phyloP scores from a whole-genome alignment of 2,329 filamentous ascomycete species.

The Calycina marina region DNA sequence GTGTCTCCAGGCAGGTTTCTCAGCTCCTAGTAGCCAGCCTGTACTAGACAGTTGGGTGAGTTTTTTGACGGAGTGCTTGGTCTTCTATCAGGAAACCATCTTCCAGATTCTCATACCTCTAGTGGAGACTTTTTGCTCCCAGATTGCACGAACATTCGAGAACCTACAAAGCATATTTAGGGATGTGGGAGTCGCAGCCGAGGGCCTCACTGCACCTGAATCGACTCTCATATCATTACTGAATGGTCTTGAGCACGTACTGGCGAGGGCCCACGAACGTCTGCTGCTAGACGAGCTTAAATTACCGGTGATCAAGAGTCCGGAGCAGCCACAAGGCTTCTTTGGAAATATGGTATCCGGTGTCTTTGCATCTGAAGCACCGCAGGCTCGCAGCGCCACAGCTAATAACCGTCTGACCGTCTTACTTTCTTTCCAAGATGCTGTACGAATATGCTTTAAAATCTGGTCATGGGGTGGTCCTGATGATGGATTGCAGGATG shows the following conservation, averaged over 20 bases:
- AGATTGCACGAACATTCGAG: slow-evolving; percentile 60
- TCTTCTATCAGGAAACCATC: slow-evolving; percentile 69
- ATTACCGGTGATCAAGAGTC: slow-evolving; percentile 54
- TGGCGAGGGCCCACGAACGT: slow-evolving; percentile 76
- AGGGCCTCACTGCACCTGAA: slow-evolving; percentile 38
- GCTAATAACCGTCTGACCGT: slow-evolving; percentile 90
- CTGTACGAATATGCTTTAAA: slow-evolving; percentile 76
- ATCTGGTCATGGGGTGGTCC: slow-evolving; percentile 90
- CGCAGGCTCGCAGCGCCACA: slow-evolving; percentile 65
- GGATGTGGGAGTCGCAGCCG: slow-evolving; percentile 20
- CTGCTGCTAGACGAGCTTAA: slow-evolving; percentile 63
- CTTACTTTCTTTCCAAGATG: slow-evolving; percentile 90
- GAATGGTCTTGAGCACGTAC: slow-evolving; percentile 82
- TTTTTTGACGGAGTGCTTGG: slow-evolving; percentile 71
- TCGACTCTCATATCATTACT: slow-evolving; percentile 69
- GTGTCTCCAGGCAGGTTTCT: slow-evolving; percentile 70
- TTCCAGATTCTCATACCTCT: slow-evolving; percentile 85
- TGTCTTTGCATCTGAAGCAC: slow-evolving; percentile 67
- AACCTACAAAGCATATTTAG: slow-evolving; percentile 53
- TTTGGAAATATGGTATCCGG: slow-evolving; percentile 92
- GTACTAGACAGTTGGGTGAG: slow-evolving; percentile 85
- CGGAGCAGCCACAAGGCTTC: slow-evolving; percentile 73
- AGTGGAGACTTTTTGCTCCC: slow-evolving; percentile 74
- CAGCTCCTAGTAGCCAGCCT: slow-evolving; percentile 55
- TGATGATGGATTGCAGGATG: slow-evolving; percentile 45